Conservation (phyloP, 2,329 filamentous ascomycete species). For the Calonectria ilicicola region DNA sequence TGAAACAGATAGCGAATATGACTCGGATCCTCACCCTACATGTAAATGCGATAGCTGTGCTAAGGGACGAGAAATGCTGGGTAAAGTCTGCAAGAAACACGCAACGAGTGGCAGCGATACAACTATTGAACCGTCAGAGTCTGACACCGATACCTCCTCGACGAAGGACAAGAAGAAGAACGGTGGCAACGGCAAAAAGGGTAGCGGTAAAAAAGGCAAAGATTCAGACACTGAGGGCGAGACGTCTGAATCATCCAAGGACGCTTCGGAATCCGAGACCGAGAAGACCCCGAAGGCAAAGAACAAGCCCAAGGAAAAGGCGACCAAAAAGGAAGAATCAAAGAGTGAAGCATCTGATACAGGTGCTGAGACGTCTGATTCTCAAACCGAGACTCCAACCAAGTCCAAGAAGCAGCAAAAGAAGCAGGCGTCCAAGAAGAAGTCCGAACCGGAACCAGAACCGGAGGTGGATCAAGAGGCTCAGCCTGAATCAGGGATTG, state of each 20-base stretch:
- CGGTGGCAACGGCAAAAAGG: slow-evolving; percentile 33
- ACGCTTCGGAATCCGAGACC: slow-evolving; percentile 31
- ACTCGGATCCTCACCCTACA: slow-evolving; percentile 50
- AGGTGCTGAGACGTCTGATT: slow-evolving; percentile 29
- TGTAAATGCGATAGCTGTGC: slow-evolving; percentile 44
- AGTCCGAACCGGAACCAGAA: slow-evolving; percentile 20
- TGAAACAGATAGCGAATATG: slow-evolving; percentile 41
- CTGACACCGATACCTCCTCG: slow-evolving; percentile 34
- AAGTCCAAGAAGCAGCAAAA: slow-evolving; percentile 34
- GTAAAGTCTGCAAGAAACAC: slow-evolving; percentile 35
- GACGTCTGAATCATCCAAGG: slow-evolving; percentile 38
- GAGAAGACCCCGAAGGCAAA: slow-evolving; percentile 29
- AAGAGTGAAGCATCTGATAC: slow-evolving; percentile 30
- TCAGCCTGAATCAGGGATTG: slow-evolving; percentile 26
- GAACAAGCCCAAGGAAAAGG: slow-evolving; percentile 22
- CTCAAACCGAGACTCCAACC: slow-evolving; percentile 25
- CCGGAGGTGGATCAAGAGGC: slow-evolving; percentile 32
- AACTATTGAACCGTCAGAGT: slow-evolving; percentile 30
- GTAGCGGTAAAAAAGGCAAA: slow-evolving; percentile 33
- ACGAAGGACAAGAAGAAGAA: slow-evolving; percentile 28
- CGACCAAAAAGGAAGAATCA: slow-evolving; percentile 24
- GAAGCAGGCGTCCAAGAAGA: slow-evolving; percentile 23
- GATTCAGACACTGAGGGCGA: slow-evolving; percentile 41
- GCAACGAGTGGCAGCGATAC: slow-evolving; percentile 18
- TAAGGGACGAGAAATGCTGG: slow-evolving; percentile 36